Evolutionary conservation across 306 rosid species (phyloP), one percentile per base, ranked within the genome.

Genomic region (Begonia loranthoides): DNA sequence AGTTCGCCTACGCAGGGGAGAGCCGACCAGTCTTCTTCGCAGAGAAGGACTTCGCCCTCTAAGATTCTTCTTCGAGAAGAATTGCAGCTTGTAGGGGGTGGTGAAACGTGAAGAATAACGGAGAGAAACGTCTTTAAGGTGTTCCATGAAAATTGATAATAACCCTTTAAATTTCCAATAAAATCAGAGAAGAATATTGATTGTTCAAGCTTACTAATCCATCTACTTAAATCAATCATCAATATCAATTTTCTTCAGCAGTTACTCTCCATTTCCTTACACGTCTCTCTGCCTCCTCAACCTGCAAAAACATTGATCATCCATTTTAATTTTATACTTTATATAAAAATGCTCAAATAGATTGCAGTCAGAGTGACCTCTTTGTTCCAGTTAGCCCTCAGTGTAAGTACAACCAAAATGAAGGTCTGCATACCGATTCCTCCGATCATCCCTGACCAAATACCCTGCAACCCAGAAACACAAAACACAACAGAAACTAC

Each of bases 111-210:
- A n/a, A n/a, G n/a, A n/a, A n/a, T n/a, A n/a, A n/a, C n/a, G n/a
- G n/a, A n/a, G n/a, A n/a, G n/a, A n/a, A n/a, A n/a, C n/a, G n/a
- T n/a, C n/a, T n/a, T n/a, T n/a, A n/a, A n/a, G n/a, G n/a, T n/a
- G n/a, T n/a, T n/a, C n/a, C n/a, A n/a, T n/a, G n/a, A n/a, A n/a
- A n/a, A n/a, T n/a, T n/a, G n/a, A n/a, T n/a, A 83, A 10, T 80
- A 83, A 7, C 94, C 94, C 94, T 87, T 69, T 13, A 24, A 49
- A 58, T 82, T 0, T 93, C 95, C 17, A 87, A 9, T 9, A 73
- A 0, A 14, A 87, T 79, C 4, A 93, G 94, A 3, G 80, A 16
- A 28, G 96, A 94, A 47, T 79, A 45, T 10, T 94, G 94, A 54
- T 82, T 38, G 0, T 71, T 11, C 52, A 82, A 87, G 66, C n/a